phyloP scores from a whole-genome alignment of 768 basidiomycete genomes.

The Termitomyces sp. region DNA sequence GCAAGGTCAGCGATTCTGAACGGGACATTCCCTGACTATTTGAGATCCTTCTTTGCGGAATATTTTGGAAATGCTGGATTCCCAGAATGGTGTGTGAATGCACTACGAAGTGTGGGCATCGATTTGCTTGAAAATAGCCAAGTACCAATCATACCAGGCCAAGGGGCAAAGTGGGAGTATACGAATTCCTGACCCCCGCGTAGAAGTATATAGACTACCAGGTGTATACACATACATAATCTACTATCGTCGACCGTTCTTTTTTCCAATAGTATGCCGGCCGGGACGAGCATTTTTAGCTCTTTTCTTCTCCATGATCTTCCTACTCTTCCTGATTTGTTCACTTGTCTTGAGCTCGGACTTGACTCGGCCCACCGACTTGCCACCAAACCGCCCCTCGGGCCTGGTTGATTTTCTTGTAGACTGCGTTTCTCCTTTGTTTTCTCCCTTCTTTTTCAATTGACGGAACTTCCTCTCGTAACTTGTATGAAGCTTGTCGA shows the following conservation, averaged over 20 bases:
- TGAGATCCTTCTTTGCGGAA: constrained; percentile 67
- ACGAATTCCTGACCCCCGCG: constrained; percentile 27
- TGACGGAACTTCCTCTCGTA: constrained; percentile 74
- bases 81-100: constrained; percentile 87
- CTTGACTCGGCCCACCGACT: constrained; percentile 62
- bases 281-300: constrained; percentile 81
- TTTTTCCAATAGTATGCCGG: constrained; percentile 22
- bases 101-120: constrained; percentile 76
- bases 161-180: constrained; percentile 82
- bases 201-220: background rate
- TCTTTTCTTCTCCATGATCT: constrained; percentile 57
- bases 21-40: constrained; percentile 75
- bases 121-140: constrained; percentile 64
- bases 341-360: constrained; percentile 84
- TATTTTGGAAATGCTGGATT: constrained; percentile 81
- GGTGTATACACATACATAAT: background rate
- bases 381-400: constrained; percentile 53
- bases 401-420: constrained; percentile 26
- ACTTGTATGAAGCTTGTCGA: constrained; percentile 68
- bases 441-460: constrained; percentile 48
- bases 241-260: constrained; percentile 39
- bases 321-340: constrained; percentile 79
- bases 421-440: constrained; percentile 20
- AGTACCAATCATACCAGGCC: constrained; percentile 51
- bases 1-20: constrained; percentile 78